phyloP scores from a whole-genome alignment of 2,329 filamentous ascomycete species.

The Podosphaera leucotricha region DNA sequence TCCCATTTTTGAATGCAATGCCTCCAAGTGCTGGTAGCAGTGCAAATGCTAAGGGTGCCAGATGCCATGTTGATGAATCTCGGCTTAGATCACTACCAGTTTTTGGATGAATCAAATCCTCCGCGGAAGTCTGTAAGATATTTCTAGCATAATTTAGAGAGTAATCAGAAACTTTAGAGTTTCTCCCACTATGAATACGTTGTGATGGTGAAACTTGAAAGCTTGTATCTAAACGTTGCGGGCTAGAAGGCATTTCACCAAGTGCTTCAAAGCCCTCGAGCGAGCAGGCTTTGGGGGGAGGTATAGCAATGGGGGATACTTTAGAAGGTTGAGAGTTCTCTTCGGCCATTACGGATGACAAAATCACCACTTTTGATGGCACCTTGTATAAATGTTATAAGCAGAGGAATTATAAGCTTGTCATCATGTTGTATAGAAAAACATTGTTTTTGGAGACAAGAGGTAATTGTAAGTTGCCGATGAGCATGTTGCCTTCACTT shows the following conservation, averaged over 20 bases:
- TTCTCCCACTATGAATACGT: constrained; percentile 29
- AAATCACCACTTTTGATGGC: background rate
- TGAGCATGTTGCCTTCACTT: background rate
- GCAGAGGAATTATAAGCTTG: background rate
- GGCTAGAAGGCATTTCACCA: background rate
- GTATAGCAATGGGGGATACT: background rate
- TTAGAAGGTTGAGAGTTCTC: background rate
- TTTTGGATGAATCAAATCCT: constrained; percentile 41
- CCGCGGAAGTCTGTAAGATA: constrained; percentile 39
- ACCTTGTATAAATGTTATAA: background rate
- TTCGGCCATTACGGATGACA: background rate
- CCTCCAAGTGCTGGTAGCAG: constrained; percentile 71
- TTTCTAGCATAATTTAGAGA: constrained; percentile 44
- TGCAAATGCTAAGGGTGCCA: constrained; percentile 60
- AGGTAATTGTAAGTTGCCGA: background rate
- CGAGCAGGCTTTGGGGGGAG: background rate
- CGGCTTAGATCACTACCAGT: constrained; percentile 20
- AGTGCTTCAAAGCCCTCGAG: background rate
- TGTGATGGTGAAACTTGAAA: background rate
- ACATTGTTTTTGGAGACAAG: background rate
- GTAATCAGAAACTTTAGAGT: constrained; percentile 57
- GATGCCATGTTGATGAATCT: constrained; percentile 49
- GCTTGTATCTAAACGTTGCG: too few relatives aligned
- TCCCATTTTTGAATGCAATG: constrained; percentile 64
- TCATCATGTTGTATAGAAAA: background rate